Base-by-base conservation (phyloP, 441 rosid genomes). In the Cnidoscolus chayamansa region DNA sequence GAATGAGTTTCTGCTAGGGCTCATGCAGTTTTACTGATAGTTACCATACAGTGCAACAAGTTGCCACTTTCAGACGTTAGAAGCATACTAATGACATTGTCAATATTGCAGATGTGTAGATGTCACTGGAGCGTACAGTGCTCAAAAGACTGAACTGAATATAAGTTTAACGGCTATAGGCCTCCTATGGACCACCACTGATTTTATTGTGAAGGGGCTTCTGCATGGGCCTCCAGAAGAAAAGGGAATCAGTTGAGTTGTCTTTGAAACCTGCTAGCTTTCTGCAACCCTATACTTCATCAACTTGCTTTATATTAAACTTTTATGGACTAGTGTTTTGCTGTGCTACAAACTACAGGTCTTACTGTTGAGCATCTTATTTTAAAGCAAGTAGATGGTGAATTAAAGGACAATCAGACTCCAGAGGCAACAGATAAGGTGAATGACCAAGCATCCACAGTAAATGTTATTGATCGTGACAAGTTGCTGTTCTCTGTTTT, bases 121-220 rank as follows among this genome's bases (percentile, higher is more conserved):
- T 79, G 99, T 96, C 65, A 91, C 96, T 78, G 98, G 99, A 83
- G 99, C 98, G 66, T 96, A 96, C 77, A 87, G 98, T 86, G 85
- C 89, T 76, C 99, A 96, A 79, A 90, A 89, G 84, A 86, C 96
- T 32, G 98, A 93, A 84, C 81, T 93, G 79, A 96, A 96, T 80
- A 91, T 96, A 78, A 96, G 98, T 83, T 83, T 96, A 84, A 93
- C 99, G 68, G 95, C 99, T 65, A 84, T 96, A 76, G 96, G 99
- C 69, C 93, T 96, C 72, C 80, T 96, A 72, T 96, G 99, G 99
- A 93, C 97, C 32, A 80, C 91, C 65, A 88, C 97, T 78, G 99
- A 96, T 85, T 93, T 96, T 81, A 79, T 96, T 73, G 95, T 87
- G 19, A 93, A 94, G 81, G 94, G 89, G 72, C 85, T 90, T 73